phyloP scores from a whole-genome alignment of 495 filamentous ascomycete genomes.

The Cercophora scortea region DNA sequence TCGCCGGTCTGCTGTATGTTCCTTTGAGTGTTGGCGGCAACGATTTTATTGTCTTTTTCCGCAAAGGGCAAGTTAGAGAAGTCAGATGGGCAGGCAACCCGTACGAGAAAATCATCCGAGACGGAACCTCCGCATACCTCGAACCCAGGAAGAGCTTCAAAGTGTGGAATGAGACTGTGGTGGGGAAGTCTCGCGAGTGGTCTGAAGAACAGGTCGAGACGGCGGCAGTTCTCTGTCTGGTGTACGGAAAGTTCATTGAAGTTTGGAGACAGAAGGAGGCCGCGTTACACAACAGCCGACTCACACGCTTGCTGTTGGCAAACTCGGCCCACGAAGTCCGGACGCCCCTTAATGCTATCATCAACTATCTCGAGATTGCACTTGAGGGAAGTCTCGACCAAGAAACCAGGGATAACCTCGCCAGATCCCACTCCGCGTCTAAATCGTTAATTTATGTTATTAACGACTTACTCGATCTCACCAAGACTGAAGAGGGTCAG shows the following conservation, averaged over 20 bases:
- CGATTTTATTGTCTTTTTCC: conserved; percentile 92
- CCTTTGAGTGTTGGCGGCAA: conserved; percentile 67
- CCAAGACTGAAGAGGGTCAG: conserved; percentile 79
- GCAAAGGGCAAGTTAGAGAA: conserved; percentile 66
- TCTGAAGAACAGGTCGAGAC: conserved; percentile 73
- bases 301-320: conserved; percentile 74
- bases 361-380: conserved; percentile 93
- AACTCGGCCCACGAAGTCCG: conserved; percentile 95
- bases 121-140: conserved; percentile 61
- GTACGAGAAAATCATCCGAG: conserved; percentile 66
- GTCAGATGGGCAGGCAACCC: conserved; percentile 94
- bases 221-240: conserved; percentile 78
- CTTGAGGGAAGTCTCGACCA: conserved; percentile 74
- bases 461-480: conserved; percentile 89
- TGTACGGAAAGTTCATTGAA: conserved; percentile 76
- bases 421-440: conserved; percentile 87
- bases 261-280: conserved; percentile 93
- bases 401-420: conserved; percentile 82
- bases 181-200: conserved; percentile 70
- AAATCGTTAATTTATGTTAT: conserved; percentile 94
- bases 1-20: conserved; percentile 79
- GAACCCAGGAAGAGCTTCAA: conserved; percentile 74
- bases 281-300: conserved; percentile 69
- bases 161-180: conserved; percentile 67
- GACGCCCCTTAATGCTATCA: conserved; percentile 90